Evolutionary conservation across 1,139 yeast species (phyloP), one percentile per base, ranked within the genome.

Genomic region (Nakaseomyces nivariensis): DNA sequence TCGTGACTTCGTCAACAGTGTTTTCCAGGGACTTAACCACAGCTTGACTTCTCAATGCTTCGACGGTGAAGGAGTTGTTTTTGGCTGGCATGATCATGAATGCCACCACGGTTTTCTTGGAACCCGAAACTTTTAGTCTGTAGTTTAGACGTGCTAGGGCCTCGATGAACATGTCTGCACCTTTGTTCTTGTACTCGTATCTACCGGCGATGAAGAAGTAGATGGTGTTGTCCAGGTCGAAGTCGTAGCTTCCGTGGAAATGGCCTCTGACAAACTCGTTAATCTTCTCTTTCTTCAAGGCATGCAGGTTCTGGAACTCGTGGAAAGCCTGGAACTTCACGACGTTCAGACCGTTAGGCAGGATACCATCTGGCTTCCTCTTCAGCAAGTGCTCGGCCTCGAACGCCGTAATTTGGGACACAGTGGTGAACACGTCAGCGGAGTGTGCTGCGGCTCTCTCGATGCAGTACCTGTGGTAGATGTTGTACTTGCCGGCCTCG

Each of bases 41-140:
- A 3, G 97, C 97, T 70, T 92, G 98, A 48, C 97, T 96, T 72
- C 85, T 86, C 63, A 92, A 77, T 17, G 97, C 92, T 67, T 92
- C 98, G 42, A 89, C 95, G 1, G 97, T 92, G 70, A 89, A 92
- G 0, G 97, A 89, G 61, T 84, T 84, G 51, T 95, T 90, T 51
- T 83, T 81, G 24, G 97, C 97, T 1, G 98, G 98, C 98, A 92
- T 92, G 67, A 92, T 90, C 62, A 92, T 87, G 67, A 92, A 92
- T n/a, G 97, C 97, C 46, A 92, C 97, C 34, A 92, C 94, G 0
- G 97, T 92, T 75, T 83, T 85, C 61, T 85, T 86, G 11, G 96
- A 85, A 40, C 88, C 89, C 6, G 81, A 69, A 55, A 80, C 82
- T 71, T 92, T 89, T 64, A 92, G 78, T 56, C 81, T 78, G 67